Evolutionary conservation across 495 filamentous ascomycete species (phyloP), one percentile per base, ranked within the genome.

Genomic region (Beverwykella pulmonaria): DNA sequence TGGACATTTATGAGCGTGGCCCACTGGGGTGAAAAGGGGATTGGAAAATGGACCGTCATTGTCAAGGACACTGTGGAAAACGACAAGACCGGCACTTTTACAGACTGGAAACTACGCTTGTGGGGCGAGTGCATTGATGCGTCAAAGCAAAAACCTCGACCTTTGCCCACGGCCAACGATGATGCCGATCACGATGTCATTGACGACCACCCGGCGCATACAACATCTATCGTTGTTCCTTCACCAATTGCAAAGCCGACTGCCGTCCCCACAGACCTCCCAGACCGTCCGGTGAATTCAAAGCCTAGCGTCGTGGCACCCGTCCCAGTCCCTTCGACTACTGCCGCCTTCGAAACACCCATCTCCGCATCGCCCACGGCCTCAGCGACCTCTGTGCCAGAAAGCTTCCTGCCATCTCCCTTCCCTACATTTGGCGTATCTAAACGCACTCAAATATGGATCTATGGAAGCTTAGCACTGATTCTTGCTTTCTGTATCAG

Each of bases 1-100:
- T 98, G 94, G 94, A 97, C 94, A 1, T 98, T 98, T 68, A 98
- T 98, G 94, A 92, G 86, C 62, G 95, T 98, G 53, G 92, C 87
- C 71, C 95, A 98, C 75, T 98, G 92, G 92, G 95, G 93, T 53
- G 94, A 98, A 79, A 84, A 86, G 50, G 92, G 92, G 48, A 75
- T 91, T 62, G 94, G 94, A 20, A 90, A 82, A 22, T 98, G 94
- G 94, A 93, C 89, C 1, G 83, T 98, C 60, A 80, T 97, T 34
- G 88, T 97, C 63, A 95, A 92, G 74, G 94, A 98, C 74, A 88
- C 89, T 22, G 75, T 83, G 10, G 87, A 89, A 41, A 98, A 98
- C 75, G 82, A 88, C 7, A 71, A 87, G 72, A 83, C 77, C 6
- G 94, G 94, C 53, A 87, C 81, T 19, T 94, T 98, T 71, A 83